Evolutionary conservation across 2,329 filamentous ascomycete species (phyloP).

Genomic region (Emergomyces pasteurianus): DNA sequence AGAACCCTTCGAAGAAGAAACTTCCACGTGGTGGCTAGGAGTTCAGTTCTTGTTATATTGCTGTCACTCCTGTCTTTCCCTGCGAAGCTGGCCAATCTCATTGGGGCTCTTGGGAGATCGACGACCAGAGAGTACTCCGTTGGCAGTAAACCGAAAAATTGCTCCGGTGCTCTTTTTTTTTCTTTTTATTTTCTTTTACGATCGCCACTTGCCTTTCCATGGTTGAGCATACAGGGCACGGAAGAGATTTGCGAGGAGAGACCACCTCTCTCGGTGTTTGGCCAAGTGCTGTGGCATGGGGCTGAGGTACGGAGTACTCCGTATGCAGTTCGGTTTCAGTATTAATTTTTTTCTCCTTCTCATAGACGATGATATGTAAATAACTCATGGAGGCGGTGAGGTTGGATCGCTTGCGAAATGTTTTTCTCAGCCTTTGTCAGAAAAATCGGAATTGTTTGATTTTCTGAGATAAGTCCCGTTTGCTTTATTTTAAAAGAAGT

Average conservation of each 20-base stretch:
- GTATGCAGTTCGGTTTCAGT: background rate
- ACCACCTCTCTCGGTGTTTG: background rate
- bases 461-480: background rate
- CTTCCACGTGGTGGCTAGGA: background rate
- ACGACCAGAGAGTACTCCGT: background rate
- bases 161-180: background rate
- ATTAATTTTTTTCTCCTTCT: background rate
- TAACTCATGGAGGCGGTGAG: background rate
- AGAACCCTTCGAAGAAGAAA: background rate
- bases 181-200: background rate
- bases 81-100: background rate
- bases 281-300: background rate
- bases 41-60: background rate
- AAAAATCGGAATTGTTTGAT: background rate
- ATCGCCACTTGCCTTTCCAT: background rate
- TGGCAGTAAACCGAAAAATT: background rate
- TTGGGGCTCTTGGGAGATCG: background rate
- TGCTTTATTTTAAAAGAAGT: background rate
- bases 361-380: background rate
- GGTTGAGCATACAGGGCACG: background rate
- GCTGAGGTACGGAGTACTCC: too few species aligned
- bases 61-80: background rate
- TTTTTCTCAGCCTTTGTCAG: background rate
- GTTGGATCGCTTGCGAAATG: background rate
- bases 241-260: background rate